Conservation (phyloP, 1,139 yeast genomes). For the Sugiyamaella sp. region DNA sequence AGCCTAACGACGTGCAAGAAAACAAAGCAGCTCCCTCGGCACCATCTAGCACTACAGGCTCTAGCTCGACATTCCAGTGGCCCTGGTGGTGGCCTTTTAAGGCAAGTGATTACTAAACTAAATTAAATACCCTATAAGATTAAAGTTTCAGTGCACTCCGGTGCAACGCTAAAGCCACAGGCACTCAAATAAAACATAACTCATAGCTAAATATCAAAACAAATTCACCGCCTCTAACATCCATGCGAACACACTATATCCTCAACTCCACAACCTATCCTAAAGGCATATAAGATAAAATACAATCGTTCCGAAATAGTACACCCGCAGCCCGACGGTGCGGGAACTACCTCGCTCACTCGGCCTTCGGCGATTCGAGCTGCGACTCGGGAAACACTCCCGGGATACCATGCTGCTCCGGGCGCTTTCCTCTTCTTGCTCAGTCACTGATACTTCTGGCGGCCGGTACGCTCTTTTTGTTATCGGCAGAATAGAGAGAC, state of each 20-base stretch:
- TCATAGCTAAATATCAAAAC: neutral
- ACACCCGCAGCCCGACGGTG: neutral
- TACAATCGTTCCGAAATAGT: neutral
- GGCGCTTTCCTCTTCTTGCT: neutral
- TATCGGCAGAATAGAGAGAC: too few species aligned
- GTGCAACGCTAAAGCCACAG: too few species aligned
- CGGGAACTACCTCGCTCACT: too few species aligned
- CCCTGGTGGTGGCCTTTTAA: conserved; percentile 23
- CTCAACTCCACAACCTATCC: neutral
- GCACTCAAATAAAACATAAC: neutral
- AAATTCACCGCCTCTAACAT: neutral
- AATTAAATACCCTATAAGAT: neutral
- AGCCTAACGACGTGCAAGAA: neutral
- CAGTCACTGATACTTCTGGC: neutral
- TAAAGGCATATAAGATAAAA: neutral
- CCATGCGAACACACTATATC: neutral
- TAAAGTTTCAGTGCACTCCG: neutral
- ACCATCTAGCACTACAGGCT: neutral
- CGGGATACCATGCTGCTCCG: neutral
- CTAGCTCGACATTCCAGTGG: conserved; percentile 9
- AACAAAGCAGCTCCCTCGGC: conserved; percentile 8
- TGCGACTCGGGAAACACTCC: neutral
- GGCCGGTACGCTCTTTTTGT: neutral
- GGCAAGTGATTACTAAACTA: neutral
- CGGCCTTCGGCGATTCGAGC: neutral